phyloP scores from a whole-genome alignment of 371 early-diverging fungal genomes.

The Dinochytrium kinnereticum region DNA sequence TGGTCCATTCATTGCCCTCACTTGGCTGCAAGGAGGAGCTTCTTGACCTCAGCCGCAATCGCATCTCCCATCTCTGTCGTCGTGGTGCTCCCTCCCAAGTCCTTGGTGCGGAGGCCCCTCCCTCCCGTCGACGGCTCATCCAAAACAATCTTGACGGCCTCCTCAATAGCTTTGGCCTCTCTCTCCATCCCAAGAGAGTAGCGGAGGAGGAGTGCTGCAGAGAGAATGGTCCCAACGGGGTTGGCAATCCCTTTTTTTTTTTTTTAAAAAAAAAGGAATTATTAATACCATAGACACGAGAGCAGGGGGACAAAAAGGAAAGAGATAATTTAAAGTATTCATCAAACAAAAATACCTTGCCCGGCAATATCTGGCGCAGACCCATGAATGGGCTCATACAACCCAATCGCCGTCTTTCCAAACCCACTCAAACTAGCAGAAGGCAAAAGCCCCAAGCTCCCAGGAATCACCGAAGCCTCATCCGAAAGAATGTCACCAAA shows the following conservation, averaged over 20 bases:
- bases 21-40: too few species aligned
- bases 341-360: constrained; percentile 51
- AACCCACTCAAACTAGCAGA: constrained; percentile 88
- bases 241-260: constrained; percentile 74
- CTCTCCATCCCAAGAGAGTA: constrained; percentile 88
- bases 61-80: constrained; percentile 91
- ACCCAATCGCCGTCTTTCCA: constrained; percentile 79
- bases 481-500: constrained; percentile 98
- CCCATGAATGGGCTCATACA: constrained; percentile 98
- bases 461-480: constrained; percentile 94
- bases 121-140: constrained; percentile 71
- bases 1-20: too few species aligned
- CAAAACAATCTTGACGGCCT: constrained; percentile 89
- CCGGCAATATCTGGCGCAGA: constrained; percentile 98
- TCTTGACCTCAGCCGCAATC: constrained; percentile 74
- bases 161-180: constrained; percentile 89
- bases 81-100: constrained; percentile 82
- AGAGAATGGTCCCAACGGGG: constrained; percentile 96
- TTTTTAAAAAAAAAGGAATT: not conserved
- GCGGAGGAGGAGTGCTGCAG: constrained; percentile 90
- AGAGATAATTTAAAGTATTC: not conserved
- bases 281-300: not conserved
- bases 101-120: constrained; percentile 81
- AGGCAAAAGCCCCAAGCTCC: constrained; percentile 92
- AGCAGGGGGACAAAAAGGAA: not conserved